Base-by-base conservation (phyloP, 2,329 filamentous ascomycete species). In the Pezicula carpinea region DNA sequence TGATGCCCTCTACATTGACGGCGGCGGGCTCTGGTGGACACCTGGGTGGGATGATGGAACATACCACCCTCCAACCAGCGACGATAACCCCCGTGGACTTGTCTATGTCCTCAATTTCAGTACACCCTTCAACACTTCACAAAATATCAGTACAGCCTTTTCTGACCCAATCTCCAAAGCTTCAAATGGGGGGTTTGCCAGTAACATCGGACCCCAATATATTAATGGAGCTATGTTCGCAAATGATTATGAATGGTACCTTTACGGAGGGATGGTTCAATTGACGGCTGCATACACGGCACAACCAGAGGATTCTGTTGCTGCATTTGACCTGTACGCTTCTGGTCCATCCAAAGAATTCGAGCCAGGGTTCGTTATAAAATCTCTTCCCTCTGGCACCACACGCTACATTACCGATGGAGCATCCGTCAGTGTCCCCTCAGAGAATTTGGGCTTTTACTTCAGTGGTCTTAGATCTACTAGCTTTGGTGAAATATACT, bases 401-500 rank as follows among this genome's bases (percentile, higher is more conserved):
- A 85, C 76, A 19, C 70, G 76, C 23, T 85, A 83, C 51, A 54
- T 86, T 22, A 76, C 82, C 0, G 80, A 76, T 52, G 83, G 84
- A 15, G 83, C 76, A 2, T 75, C 73, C 0, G 80, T 72, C 6
- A 85, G 70, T 34, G 80, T 76, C 0, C 82, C 83, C 0, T 85
- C 82, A 0, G 83, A 87, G 62, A 82, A 85, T 52, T 73, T 79
- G 55, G 81, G 80, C 0, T 87, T 80, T 69, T 87, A 87, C 55
- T 85, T 87, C 51, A 78, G 80, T 1, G 84, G 84, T 0, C 66
- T 83, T 63, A 74, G 68, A 5, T 72, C 77, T 0, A 63, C 68
- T 0, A 61, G 65, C 5, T 71, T 68, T 57, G 79, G 77, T 0
- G 65, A 70, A 0, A 72, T 85, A 35, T 70, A 69, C 47, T 57